Evolutionary conservation across 176 grass and related monocot genomes (phyloP), one percentile per base, ranked within the genome.

Genomic region (Themeda triandra): DNA sequence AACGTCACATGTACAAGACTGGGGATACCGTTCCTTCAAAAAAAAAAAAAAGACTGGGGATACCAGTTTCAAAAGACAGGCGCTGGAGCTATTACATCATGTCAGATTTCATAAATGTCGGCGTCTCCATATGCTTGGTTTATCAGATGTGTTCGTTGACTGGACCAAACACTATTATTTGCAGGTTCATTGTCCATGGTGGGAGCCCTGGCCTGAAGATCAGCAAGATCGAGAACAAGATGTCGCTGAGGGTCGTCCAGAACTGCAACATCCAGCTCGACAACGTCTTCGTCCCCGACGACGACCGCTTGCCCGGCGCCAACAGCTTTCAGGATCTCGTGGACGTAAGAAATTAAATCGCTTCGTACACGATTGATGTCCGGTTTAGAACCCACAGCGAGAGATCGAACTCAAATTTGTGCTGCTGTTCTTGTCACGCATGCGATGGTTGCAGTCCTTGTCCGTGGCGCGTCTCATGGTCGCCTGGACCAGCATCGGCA

Each of bases 161-260:
- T 24, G 3, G 19, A 7, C 13, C 12, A 14, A 46, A 46, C 44
- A 46, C n/a, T n/a, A n/a, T 46, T 44, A n/a, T 14, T 80, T 72
- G 5, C 77, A 93, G 88, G 69, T 94, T 94, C 82, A 88, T 91
- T 56, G 60, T 94, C 67, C 86, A 94, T 28, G 76, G 80, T 66
- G 86, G 88, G 5, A 31, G 62, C 32, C 77, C 82, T 9, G 92
- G 92, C 7, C 28, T 94, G 35, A 84, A 64, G 23, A 69, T 82
- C 45, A 80, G 67, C 27, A 94, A 90, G 39, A 94, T 94, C 63
- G 88, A 90, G 75, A 94, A 94, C 73, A 94, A 94, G 58, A 71
- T 91, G 32, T 86, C 84, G 3, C 58, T 94, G 70, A 83, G 92
- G 51, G 84, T 94, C 35, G 88, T 94, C 79, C 92, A 94, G 76